These are phyloP conservation scores for Pseudocercospora pini-densiflorae DNA, from an alignment of 2,329 filamentous ascomycete species.

Conservation along the genomic window DNA sequence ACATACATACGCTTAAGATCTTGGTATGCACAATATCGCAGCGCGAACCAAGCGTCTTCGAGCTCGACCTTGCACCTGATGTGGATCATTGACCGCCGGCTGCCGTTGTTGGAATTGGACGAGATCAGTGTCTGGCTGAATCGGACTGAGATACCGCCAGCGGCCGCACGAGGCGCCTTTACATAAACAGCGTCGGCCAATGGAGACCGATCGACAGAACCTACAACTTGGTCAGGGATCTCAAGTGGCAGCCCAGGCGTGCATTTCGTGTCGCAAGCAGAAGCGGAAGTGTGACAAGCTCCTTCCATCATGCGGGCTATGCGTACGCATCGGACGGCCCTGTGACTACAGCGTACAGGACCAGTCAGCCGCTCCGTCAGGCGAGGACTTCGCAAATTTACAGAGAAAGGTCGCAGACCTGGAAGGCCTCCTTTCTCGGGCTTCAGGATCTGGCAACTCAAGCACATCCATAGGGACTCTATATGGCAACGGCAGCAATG, in stretches of 20 bases:
- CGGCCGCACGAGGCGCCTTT: too few relatives aligned
- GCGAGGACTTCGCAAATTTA: conserved; percentile 30
- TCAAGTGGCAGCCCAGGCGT: conserved; percentile 46
- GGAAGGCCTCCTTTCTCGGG: conserved; percentile 24
- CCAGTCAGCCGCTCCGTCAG: conserved; percentile 19
- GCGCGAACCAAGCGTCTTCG: not conserved
- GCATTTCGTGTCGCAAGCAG: conserved; percentile 51
- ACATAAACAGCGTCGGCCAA: not conserved
- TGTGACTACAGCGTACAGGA: conserved; percentile 34
- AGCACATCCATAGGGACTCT: not conserved
- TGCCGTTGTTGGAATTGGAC: not conserved
- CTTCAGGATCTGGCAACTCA: not conserved
- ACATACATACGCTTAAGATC: not conserved
- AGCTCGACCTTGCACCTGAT: not conserved
- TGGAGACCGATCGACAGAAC: not conserved
- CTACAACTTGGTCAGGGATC: not conserved
- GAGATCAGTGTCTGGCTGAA: not conserved
- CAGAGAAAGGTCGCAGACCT: conserved; percentile 32
- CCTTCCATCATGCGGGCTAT: conserved; percentile 55
- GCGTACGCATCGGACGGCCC: conserved; percentile 36
- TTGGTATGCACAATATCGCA: not conserved
- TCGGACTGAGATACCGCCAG: not conserved
- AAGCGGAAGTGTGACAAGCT: conserved; percentile 60
- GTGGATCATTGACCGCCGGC: not conserved
- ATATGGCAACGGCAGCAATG: conserved; percentile 19